phyloP scores from a whole-genome alignment of 148 eudicot species.

The Rheum nobile region DNA sequence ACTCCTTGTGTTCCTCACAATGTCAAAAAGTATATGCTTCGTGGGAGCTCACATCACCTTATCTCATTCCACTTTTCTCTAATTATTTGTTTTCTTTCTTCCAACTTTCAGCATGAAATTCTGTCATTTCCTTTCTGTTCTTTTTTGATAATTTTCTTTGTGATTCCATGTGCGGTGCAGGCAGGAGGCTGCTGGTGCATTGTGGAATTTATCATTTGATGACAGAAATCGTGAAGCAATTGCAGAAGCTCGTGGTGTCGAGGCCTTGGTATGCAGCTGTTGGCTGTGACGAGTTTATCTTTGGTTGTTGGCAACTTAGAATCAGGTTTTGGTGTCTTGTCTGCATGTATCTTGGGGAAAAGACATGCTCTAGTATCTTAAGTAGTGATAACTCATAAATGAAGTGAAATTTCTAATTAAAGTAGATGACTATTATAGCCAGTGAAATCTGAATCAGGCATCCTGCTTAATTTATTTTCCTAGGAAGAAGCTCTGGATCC shows the following conservation, averaged over 20 bases:
- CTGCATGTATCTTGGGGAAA: not conserved
- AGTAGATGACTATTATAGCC: not conserved
- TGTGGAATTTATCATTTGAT: constrained; percentile 96
- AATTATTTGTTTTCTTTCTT: not conserved
- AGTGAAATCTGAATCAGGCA: not conserved
- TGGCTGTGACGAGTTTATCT: not conserved
- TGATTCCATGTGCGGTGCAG: constrained; percentile 35
- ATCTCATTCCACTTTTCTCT: not conserved
- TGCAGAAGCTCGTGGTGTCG: constrained; percentile 92
- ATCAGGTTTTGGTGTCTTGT: not conserved
- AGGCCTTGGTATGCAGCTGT: constrained; percentile 68
- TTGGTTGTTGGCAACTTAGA: not conserved
- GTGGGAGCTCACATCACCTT: not conserved
- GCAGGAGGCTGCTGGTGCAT: constrained; percentile 99
- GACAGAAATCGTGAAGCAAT: constrained; percentile 94
- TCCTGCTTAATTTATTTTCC: not conserved
- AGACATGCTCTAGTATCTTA: not conserved
- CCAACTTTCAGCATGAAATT: not conserved
- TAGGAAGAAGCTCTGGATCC: not conserved
- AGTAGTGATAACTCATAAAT: not conserved
- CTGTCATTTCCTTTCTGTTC: not conserved
- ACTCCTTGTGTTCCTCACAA: not conserved
- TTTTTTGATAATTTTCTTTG: not conserved
- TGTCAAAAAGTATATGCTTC: not conserved
- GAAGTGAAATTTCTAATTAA: not conserved